Base-by-base conservation (phyloP, 1,139 yeast genomes). In the Wickerhamomyces sp. region DNA sequence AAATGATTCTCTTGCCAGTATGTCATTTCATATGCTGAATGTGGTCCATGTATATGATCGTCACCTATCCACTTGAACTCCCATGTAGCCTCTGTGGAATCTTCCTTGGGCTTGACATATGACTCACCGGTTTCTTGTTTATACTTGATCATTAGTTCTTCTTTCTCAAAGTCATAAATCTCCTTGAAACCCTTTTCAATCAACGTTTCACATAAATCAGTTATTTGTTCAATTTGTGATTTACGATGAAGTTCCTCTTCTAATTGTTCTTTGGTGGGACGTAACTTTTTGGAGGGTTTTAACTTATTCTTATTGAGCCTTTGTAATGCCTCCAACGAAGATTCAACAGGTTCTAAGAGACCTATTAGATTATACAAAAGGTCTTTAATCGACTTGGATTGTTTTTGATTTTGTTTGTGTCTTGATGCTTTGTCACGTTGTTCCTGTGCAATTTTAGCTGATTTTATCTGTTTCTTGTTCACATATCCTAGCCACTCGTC, bases 1-100 rank as follows among this genome's bases (percentile, higher is more conserved):
- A 83, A 82, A 52, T 81, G 78, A 38, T 61, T 58, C 2, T 67
- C 65, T 37, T 70, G 70, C 92, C 92, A 83, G 43, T 72, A 72
- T 3, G 49, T 48, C 76, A 83, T 81, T 44, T 81, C 81, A 31
- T 65, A 64, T 3, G 64, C 49, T 0, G 81, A 62, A 52, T 67
- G 80, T 0, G 88, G 86, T 0, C 90, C 90, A 52, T 79, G 71
- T 0, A 79, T 51, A 21, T 66, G 68, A 3, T 65, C 66, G 31
- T 63, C 68, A 2, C 69, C 78, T 5, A 56, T 51, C 88, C 89
- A 83, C 47, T 69, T 65, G 54, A 78, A 82, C 47, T 77, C 79
- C 87, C 87, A 83, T 19, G 62, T 47, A 70, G 35, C 62, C 45
- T 17, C 6, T 20, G 9, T 20, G 1, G 18, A 40, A 42, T 29